Evolutionary conservation across 2,329 filamentous ascomycete genomes (phyloP), one percentile per base, ranked within the genome.

Genomic region (Cryoendolithus antarcticus): DNA sequence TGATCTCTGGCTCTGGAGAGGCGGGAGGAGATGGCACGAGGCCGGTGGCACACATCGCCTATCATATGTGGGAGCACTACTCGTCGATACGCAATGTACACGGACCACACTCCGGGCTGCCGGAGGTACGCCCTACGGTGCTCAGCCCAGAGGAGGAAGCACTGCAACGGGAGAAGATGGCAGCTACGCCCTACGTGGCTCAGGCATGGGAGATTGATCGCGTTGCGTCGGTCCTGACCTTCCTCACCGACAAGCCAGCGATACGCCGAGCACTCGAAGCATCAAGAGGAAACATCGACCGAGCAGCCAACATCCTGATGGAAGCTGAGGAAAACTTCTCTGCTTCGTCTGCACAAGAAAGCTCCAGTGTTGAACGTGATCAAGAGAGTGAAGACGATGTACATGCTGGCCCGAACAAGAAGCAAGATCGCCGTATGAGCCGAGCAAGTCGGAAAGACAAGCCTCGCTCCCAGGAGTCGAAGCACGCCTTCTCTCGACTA

Each of bases 61-160:
- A 52, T 28, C 53, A 79, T 71, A 66, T 62, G 34, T 80, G 73
- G 63, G 69, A 80, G 52, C 77, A 81, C 54, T 81, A 79, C 58
- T 80, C 75, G 4, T 80, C 76, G 0, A 72, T 82, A 47, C 70
- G 77, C 39, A 74, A 75, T 50, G 58, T 72, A 34, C 58, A 71
- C 44, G 75, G 75, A 5, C 73, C 74, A 6, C 73, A 77, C 53
- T 65, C 62, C 21, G 77, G 75, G 35, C 60, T 64, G 28, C 74
- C 74, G 8, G 53, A 64, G 12, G 66, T 77, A 29, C 53, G 51
- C 37, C 47, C 49, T 32, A 59, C 54, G 46, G 55, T 45, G 5
- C 53, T 63, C 44, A 54, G 55, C 46, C 51, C 59, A 1, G 61
- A 64, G 44, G 67, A 66, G 43, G 61, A 63, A 41, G 50, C 46